Evolutionary conservation across 257 asterid species (phyloP).

Genomic region (Oldenlandia corymbosa): DNA sequence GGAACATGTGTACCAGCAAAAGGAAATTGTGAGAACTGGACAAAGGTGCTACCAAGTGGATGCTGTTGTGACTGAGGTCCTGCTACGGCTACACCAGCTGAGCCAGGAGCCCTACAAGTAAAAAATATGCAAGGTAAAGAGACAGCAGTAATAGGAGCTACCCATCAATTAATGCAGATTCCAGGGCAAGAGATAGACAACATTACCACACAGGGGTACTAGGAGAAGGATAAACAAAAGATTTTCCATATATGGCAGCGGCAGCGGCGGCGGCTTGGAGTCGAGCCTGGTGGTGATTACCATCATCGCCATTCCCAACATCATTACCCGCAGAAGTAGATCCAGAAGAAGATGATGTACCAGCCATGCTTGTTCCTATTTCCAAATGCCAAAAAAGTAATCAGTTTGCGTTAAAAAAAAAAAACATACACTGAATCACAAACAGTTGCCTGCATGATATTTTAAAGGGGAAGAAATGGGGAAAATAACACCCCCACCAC

Average conservation of each 20-base stretch:
- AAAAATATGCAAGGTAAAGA: constrained; percentile 17
- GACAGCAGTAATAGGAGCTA: too few species aligned
- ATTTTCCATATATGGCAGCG: constrained; percentile 69
- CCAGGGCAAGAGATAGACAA: constrained; percentile 25
- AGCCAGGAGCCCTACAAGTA: constrained; percentile 17
- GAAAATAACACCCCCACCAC: not conserved
- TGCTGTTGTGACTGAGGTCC: constrained; percentile 28
- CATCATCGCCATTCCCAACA: constrained; percentile 33
- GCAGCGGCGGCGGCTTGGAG: constrained; percentile 89
- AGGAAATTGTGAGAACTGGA: constrained; percentile 28
- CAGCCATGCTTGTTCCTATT: constrained; percentile 51
- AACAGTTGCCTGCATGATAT: not conserved
- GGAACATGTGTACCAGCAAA: constrained; percentile 25
- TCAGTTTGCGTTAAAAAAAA: constrained; percentile 4
- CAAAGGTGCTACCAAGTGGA: constrained; percentile 25
- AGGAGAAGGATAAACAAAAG: constrained; percentile 87
- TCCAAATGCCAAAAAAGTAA: constrained; percentile 28
- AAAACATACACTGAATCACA: not conserved
- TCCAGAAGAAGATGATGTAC: constrained; percentile 61
- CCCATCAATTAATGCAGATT: too few species aligned
- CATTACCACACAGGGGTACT: constrained; percentile 51
- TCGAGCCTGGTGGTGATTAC: constrained; percentile 65
- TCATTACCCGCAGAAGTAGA: constrained; percentile 32
- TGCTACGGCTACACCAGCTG: constrained; percentile 24
- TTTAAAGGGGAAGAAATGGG: not conserved